Evolutionary conservation across 306 rosid genomes (phyloP).

Genomic region (Hylodesmum podocarpum): DNA sequence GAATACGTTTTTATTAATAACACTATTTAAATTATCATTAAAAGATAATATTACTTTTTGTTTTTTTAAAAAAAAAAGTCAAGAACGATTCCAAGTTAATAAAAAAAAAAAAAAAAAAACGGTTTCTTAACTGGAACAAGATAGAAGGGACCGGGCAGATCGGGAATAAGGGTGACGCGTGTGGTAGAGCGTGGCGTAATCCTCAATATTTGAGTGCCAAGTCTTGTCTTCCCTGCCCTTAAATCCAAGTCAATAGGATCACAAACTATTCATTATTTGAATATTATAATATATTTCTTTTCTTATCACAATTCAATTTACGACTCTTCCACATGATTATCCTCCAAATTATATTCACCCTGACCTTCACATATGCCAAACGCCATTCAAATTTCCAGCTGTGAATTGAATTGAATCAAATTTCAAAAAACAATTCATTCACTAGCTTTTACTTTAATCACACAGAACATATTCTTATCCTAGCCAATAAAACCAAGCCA

Average conservation of each 20-base stretch:
- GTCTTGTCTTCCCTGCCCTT: not conserved
- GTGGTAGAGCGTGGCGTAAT: not conserved
- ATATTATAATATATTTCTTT: not conserved
- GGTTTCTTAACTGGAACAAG: not conserved
- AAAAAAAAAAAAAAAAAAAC: not conserved
- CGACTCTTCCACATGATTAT: not conserved
- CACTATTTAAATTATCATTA: not conserved
- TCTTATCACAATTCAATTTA: not conserved
- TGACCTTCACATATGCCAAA: not conserved
- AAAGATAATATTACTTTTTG: no score
- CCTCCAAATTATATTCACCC: not conserved
- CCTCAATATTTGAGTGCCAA: not conserved
- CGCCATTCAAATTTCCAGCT: constrained; percentile 26
- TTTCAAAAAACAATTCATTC: not conserved
- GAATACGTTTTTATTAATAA: no score
- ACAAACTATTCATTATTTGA: not conserved
- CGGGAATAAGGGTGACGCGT: not conserved
- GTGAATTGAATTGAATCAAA: not conserved
- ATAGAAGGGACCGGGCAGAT: not conserved
- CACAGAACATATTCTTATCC: constrained; percentile 25
- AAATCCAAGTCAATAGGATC: not conserved
- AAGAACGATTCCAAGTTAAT: not conserved
- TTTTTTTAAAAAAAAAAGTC: not conserved
- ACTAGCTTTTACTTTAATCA: constrained; percentile 15
- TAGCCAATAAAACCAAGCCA: constrained; percentile 10